Conservation (phyloP, 306 rosid species). For the Rosa chinensis region DNA sequence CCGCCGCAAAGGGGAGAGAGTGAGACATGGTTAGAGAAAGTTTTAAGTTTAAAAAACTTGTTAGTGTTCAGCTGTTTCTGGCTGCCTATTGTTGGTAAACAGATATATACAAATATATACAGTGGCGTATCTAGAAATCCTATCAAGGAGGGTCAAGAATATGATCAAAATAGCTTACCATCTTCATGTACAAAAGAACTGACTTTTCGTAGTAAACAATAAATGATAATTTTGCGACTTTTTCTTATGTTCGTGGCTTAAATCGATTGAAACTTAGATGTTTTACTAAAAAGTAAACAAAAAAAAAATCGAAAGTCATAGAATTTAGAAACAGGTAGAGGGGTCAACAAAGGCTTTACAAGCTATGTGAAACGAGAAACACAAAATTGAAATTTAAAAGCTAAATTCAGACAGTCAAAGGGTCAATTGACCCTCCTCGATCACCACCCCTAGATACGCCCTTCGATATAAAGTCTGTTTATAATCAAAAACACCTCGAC, state of each 20-base stretch:
- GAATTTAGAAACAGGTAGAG: not conserved
- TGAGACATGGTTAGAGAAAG: too few relatives aligned
- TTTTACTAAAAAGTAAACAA: not conserved
- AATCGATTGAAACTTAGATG: not conserved
- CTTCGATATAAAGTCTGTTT: not conserved
- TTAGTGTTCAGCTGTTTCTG: too few relatives aligned
- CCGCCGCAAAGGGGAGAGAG: too few relatives aligned
- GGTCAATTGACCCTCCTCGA: not conserved
- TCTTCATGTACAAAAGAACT: not conserved
- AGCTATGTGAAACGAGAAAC: not conserved
- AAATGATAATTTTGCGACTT: not conserved
- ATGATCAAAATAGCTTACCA: not conserved
- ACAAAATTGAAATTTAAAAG: too few relatives aligned
- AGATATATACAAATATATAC: not conserved
- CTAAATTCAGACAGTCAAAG: not conserved
- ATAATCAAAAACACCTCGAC: not conserved
- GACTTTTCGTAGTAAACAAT: not conserved
- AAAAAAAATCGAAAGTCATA: not conserved
- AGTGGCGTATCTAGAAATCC: not conserved
- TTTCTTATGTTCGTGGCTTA: not conserved
- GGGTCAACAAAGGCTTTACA: not conserved
- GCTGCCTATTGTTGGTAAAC: not conserved
- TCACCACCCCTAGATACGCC: not conserved
- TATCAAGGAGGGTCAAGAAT: too few relatives aligned
- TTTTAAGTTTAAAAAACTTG: too few relatives aligned